These are phyloP conservation scores for Periconia sp. DNA, from an alignment of 2,329 filamentous ascomycete species.

Conservation along the genomic window DNA sequence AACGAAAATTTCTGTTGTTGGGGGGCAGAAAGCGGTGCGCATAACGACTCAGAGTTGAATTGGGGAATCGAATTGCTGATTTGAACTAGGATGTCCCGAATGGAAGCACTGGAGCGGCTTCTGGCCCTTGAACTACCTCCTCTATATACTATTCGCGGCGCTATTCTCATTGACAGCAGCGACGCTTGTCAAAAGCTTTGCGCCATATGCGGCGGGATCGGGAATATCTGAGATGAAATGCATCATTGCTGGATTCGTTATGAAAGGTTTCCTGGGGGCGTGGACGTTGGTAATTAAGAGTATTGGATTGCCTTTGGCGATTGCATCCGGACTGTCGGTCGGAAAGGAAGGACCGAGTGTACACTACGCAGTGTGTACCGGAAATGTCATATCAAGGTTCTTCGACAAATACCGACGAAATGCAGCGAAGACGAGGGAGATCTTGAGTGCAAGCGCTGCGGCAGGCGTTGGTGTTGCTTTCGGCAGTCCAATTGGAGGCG, in stretches of 20 bases:
- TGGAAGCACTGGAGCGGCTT: constrained; percentile 91
- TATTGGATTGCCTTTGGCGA: constrained; percentile 85
- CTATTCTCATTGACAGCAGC: constrained; percentile 84
- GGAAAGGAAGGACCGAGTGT: constrained; percentile 98
- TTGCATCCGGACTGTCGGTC: constrained; percentile 91
- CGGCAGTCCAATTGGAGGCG: constrained; percentile 94
- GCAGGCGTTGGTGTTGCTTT: constrained; percentile 97
- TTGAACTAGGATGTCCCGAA: constrained; percentile 72
- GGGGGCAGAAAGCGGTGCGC: constrained; percentile 82
- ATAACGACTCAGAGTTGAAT: too few relatives aligned
- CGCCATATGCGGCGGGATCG: constrained; percentile 93
- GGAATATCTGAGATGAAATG: constrained; percentile 99
- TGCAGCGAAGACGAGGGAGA: constrained; percentile 92
- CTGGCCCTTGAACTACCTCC: constrained; percentile 77
- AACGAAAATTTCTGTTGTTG: constrained; percentile 99
- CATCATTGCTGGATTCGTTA: constrained; percentile 97
- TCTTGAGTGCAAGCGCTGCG: constrained; percentile 91
- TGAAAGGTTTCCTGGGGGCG: constrained; percentile 95
- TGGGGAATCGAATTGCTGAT: constrained; percentile 21
- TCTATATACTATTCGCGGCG: constrained; percentile 87
- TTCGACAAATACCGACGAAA: constrained; percentile 93
- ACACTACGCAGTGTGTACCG: constrained; percentile 98
- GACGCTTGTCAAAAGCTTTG: constrained; percentile 85
- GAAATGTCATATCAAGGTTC: constrained; percentile 91
- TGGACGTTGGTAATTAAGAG: constrained; percentile 96